phyloP scores from a whole-genome alignment of 1,284 basidiomycete genomes.

The Mycosarcoma mackinlayi region DNA sequence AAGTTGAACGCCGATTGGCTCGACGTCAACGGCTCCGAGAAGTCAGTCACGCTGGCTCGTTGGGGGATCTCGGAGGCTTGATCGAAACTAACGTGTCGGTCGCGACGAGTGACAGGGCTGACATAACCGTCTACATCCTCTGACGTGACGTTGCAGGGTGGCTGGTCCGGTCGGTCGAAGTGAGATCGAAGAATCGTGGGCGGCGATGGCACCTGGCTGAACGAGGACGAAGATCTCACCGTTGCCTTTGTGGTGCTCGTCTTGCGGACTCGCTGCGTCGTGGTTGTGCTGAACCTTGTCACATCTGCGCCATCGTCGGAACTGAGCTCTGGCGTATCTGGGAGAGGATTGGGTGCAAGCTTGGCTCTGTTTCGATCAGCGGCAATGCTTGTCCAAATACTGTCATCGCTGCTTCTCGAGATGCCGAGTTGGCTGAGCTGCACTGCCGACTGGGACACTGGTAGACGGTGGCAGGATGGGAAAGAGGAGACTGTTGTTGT shows the following conservation, averaged over 20 bases:
- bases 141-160: conserved; percentile 4
- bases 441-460: conserved; percentile 26
- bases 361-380: conserved; percentile 11
- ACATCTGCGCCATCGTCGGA: conserved; percentile 45
- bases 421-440: conserved; percentile 20
- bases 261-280: conserved; percentile 27
- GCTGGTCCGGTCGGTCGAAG: conserved; percentile 38
- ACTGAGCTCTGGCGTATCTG: conserved; percentile 50
- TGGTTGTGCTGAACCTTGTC: conserved; percentile 31
- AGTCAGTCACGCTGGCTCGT: conserved; percentile 17
- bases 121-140: conserved; percentile 3
- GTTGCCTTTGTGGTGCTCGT: conserved; percentile 34
- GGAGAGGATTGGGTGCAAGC: conserved; percentile 17
- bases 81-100: conserved; percentile 49
- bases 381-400: conserved; percentile 5
- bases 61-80: conserved; percentile 11
- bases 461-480: conserved; percentile 15
- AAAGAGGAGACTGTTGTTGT: conserved; percentile 1
- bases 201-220: conserved; percentile 16
- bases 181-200: conserved; percentile 40
- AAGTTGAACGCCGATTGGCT: conserved; percentile 35
- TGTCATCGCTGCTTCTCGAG: background rate
- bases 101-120: conserved; percentile 9
- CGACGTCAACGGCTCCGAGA: conserved; percentile 12
- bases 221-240: conserved; percentile 12